A percentile compares a stretch with the other conserved stretches of the same genome.
These are phyloP conservation scores for Anthracocystis walkeri DNA, from an alignment of 1,284 basidiomycete species.

Conservation along the genomic window DNA sequence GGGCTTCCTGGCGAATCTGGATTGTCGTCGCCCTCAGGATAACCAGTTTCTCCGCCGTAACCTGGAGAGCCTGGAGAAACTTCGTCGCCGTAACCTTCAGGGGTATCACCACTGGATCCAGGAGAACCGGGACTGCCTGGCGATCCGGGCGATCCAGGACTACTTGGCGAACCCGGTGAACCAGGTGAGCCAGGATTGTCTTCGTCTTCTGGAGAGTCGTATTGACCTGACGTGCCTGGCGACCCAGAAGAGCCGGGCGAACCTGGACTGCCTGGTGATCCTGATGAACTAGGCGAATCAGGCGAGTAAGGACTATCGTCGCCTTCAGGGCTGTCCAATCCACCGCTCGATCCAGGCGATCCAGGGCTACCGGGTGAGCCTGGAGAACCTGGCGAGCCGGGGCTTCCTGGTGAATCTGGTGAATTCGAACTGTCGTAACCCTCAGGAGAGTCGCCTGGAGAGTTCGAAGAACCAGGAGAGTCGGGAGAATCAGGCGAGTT, in stretches of 20 bases:
- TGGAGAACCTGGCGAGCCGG: neutral
- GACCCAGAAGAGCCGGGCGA: too few relatives aligned
- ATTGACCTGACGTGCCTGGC: too few relatives aligned
- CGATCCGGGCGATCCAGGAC: neutral
- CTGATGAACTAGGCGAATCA: too few relatives aligned
- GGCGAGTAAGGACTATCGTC: too few relatives aligned
- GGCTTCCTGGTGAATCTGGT: neutral
- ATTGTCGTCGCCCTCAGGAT: too few relatives aligned
- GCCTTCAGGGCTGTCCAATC: conserved; percentile 4
- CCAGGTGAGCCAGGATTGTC: too few relatives aligned
- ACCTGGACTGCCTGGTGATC: too few relatives aligned
- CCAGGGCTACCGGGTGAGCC: neutral
- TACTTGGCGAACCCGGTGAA: too few relatives aligned
- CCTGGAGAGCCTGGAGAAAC: neutral
- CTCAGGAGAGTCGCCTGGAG: neutral
- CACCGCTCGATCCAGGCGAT: conserved; percentile 9
- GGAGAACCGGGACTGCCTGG: neutral
- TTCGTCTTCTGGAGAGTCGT: too few relatives aligned
- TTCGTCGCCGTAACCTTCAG: neutral
- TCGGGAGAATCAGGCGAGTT: neutral
- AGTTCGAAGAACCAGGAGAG: neutral
- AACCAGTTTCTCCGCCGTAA: neutral
- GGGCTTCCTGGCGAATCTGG: conserved; percentile 10
- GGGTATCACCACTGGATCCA: neutral
- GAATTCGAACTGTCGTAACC: neutral